Evolutionary conservation across 495 filamentous ascomycete genomes (phyloP).

Genomic region (Pyrenopolyporus hunteri): DNA sequence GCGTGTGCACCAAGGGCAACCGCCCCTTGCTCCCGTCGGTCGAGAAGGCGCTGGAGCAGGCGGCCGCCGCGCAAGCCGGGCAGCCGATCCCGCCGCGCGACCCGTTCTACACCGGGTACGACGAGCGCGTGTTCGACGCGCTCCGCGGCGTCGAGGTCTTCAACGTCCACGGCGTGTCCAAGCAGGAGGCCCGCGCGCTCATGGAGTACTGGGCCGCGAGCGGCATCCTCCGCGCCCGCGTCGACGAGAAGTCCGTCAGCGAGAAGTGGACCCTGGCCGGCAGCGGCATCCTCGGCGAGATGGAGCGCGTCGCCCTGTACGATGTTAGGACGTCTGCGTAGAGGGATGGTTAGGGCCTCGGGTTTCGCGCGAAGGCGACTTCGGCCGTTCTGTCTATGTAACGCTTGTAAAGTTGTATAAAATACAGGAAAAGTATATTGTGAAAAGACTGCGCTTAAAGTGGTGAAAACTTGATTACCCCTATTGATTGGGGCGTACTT

Average conservation of each 20-base stretch:
- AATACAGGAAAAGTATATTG: not conserved
- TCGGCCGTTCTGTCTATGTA: not conserved
- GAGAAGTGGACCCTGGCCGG: slow-evolving; percentile 88
- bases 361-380: not conserved
- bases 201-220: slow-evolving; percentile 95
- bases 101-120: slow-evolving; percentile 67
- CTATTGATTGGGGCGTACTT: too few species aligned
- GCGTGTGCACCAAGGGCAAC: slow-evolving; percentile 73
- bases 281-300: slow-evolving; percentile 82
- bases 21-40: slow-evolving; percentile 64
- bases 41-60: slow-evolving; percentile 66
- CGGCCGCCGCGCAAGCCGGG: slow-evolving; percentile 46
- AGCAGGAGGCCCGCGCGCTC: slow-evolving; percentile 74
- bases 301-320: slow-evolving; percentile 65
- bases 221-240: slow-evolving; percentile 71
- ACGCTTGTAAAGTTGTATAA: slow-evolving; percentile 3
- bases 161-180: slow-evolving; percentile 68
- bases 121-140: slow-evolving; percentile 68
- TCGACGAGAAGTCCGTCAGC: slow-evolving; percentile 74
- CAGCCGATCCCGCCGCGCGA: slow-evolving; percentile 61
- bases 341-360: not conserved
- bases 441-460: too few species aligned
- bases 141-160: slow-evolving; percentile 58
- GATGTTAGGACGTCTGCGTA: slow-evolving; percentile 25
- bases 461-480: too few species aligned